Evolutionary conservation across 352 stramenopile species (phyloP), one percentile per base, ranked within the genome.

Genomic region (Globisporangium megalacanthum): DNA sequence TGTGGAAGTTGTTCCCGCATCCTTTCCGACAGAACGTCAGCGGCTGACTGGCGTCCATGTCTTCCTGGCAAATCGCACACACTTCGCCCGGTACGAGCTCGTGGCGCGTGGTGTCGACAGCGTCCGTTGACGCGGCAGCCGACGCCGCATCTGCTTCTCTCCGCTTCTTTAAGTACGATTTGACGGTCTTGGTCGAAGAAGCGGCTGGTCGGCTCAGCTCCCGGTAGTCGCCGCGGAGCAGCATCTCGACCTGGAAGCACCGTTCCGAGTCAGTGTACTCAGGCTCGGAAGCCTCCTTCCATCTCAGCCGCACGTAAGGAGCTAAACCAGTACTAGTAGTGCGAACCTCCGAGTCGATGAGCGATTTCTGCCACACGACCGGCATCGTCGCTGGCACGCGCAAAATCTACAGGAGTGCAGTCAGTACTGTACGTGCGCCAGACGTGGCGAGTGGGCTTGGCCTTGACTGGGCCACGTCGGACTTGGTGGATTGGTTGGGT

Each of bases 11-110:
- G 65, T 88, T 89, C 63, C 79, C 79, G 44, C 69, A 92, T 44
- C 85, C 79, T 69, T 86, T 88, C 10, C 76, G 70, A 39, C 85
- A 94, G 56, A 73, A 94, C 3, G 83, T 92, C 9, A 94, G 67
- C 4, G 74, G 66, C 25, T 92, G 69, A 11, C 61, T 67, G 17
- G 63, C 56, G 6, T 76, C 67, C 81, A 94, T 92, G 20, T 91
- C 83, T 65, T 93, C 85, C 47, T 92, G 83, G 37, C 83, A 94
- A 51, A 94, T 91, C 15, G 81, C 81, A 36, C 85, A 94, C 22
- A 92, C 79, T 73, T 93, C 81, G 8, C 85, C 85, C 14, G 83
- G 69, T 8, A 84, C 78, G 7, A 94, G 50, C 9, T 82, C 71
- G 39, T 90, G 81, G 19, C 81, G 62, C 14, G 76, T 62, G 15